Conservation (phyloP, 345 rosid genomes). For the Lumnitzera littorea region DNA sequence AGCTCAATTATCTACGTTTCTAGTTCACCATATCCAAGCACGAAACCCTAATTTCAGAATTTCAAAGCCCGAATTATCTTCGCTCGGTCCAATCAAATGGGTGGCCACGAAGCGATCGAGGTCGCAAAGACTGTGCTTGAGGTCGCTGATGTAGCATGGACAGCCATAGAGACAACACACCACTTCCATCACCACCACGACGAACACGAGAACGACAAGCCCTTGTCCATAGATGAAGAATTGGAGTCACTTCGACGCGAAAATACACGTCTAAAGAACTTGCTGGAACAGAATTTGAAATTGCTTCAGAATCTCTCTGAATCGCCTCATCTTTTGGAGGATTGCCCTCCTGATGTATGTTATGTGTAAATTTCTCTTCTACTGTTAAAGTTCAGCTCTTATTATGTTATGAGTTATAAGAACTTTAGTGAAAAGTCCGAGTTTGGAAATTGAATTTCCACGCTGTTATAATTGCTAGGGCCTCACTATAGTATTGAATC, state of each 20-base stretch:
- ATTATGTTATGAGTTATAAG: not conserved
- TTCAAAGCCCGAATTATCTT: not conserved
- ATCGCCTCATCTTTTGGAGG: constrained; percentile 46
- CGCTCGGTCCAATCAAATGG: constrained; percentile 3
- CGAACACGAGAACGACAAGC: constrained; percentile 10
- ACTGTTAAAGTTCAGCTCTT: not conserved
- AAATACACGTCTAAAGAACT: constrained; percentile 52
- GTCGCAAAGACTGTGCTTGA: constrained; percentile 89
- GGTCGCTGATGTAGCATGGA: constrained; percentile 95
- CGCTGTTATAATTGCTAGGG: too few relatives aligned
- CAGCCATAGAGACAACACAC: constrained; percentile 58
- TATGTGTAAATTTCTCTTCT: not conserved
- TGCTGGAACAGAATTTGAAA: constrained; percentile 66
- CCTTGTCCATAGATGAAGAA: constrained; percentile 24
- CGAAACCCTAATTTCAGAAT: constrained; percentile 6
- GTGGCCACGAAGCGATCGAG: constrained; percentile 45
- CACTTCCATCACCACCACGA: constrained; percentile 37
- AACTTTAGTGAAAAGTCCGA: not conserved
- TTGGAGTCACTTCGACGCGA: constrained; percentile 55
- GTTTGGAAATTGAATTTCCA: too few relatives aligned
- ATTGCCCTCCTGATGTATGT: constrained; percentile 81
- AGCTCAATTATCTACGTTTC: too few relatives aligned
- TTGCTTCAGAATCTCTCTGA: constrained; percentile 63
- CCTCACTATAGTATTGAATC: too few relatives aligned
- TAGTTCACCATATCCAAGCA: not conserved